Evolutionary conservation across 2,329 filamentous ascomycete genomes (phyloP), one percentile per base, ranked within the genome.

Genomic region (Fusarium pilosicola): DNA sequence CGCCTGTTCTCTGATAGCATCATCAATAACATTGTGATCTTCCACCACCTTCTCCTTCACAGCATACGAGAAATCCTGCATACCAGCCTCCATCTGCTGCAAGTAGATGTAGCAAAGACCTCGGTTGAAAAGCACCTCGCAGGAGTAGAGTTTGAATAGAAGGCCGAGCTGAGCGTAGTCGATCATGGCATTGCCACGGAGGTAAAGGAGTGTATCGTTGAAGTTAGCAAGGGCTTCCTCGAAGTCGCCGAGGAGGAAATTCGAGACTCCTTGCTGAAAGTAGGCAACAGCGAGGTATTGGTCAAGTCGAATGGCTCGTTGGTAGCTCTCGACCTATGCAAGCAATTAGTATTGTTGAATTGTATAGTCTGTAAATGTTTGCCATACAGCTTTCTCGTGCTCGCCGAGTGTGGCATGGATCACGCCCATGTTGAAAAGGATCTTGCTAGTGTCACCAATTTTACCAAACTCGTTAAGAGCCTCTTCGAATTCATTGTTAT

Each of bases 221-320:
- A 99, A 99, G 84, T 98, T 98, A 76, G 95, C 95, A 70, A 98
- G 87, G 24, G 96, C 96, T 83, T 98, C 96, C 82, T 98, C 95
- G 77, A 98, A 98, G 81, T 99, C 96, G 68, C 96, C 96, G 62
- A 98, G 90, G 56, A 99, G 87, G 83, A 99, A 99, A 82, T 98
- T 99, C 62, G 96, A 98, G 24, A 99, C 96, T 48, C 96, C 96
- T 83, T 98, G 94, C 80, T 99, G 96, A 83, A 99, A 99, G 82
- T 98, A 98, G 68, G 96, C 96, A 66, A 99, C 95, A 65, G 96
- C 96, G 51, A 99, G 92, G 81, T 98, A 99, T 81, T 96, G 93
- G 80, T 99, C 96, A 65, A 98, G 88, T 73, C 91, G 89, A 77
- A 97, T 93, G 55, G 96, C 95, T 81, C 93, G 91, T 85, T 98